Evolutionary conservation across 2,329 filamentous ascomycete genomes (phyloP).

Genomic region (Colletotrichum camelliae): DNA sequence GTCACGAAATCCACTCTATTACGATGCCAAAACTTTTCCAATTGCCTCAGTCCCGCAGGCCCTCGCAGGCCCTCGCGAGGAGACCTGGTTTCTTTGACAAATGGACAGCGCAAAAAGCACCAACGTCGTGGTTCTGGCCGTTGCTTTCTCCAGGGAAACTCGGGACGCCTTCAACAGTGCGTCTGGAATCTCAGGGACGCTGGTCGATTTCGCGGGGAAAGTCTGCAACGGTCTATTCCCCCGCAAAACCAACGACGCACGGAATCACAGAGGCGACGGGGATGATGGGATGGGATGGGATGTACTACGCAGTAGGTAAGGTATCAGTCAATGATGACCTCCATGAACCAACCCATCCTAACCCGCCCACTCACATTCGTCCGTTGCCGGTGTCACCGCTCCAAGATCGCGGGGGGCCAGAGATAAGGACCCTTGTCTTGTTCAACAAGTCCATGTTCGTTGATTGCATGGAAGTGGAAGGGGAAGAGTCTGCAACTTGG

Average conservation of each 20-base stretch:
- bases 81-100: slow-evolving; percentile 17
- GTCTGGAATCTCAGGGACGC: slow-evolving; percentile 13
- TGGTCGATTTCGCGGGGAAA: slow-evolving; percentile 17
- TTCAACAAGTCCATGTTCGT: background rate
- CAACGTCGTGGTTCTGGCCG: background rate
- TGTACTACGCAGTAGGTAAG: too few species aligned
- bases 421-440: slow-evolving; percentile 18
- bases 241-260: slow-evolving; percentile 14
- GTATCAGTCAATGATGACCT: background rate
- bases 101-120: background rate
- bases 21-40: slow-evolving; percentile 16
- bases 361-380: background rate
- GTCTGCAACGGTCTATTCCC: slow-evolving; percentile 18
- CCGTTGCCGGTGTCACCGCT: slow-evolving; percentile 18
- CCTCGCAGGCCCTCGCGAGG: background rate
- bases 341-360: background rate
- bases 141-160: background rate
- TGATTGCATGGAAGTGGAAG: background rate
- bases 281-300: background rate
- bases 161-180: background rate
- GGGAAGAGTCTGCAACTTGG: background rate
- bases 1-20: slow-evolving; percentile 22
- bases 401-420: slow-evolving; percentile 17
- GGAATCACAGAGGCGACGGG: slow-evolving; percentile 10
- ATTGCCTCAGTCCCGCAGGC: slow-evolving; percentile 14